Base-by-base conservation (phyloP, 1,284 basidiomycete species). In the Pseudozyma pruni region DNA sequence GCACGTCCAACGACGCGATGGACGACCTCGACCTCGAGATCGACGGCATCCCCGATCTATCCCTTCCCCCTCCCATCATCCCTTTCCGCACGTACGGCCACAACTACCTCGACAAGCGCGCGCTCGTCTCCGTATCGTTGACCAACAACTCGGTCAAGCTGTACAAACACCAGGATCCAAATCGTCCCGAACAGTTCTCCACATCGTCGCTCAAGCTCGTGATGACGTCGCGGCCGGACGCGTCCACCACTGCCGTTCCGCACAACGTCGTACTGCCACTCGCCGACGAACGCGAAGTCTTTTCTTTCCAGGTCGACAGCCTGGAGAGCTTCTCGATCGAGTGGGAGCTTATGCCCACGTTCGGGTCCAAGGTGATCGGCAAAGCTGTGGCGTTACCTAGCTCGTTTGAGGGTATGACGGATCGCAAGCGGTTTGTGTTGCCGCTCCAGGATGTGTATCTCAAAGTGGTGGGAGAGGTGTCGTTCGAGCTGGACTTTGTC, bases 321-420 rank as follows among this genome's bases (percentile, higher is more conserved):
- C 83, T 95, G 19, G 88, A 90, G 48, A 86, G 87, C 33, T 88
- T 98, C 60, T 89, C 89, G 1, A 85, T 99, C 73, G 93, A 98
- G 82, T 92, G 98, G 81, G 97, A 95, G 35, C 86, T 98, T 23
- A 97, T 95, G 85, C 96, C 96, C 8, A 97, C 93, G 63, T 98
- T 98, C 83, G 96, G 96, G n/a, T 94, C 93, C 29, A 95, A 94
- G 84, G 92, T 94, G 32, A 93, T 99, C 66, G 96, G 95, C 25
- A 89, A 94, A 68, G 94, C 93, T 16, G 89, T 94, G 40, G 91
- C 93, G 22, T 86, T 94, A 29, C 90, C 94, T 3, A 88, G 88
- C 2, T 86, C 91, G 45, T 90, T 91, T 73, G 87, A 88, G 14
- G 63, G 67, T 9, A 74, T 80, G 61, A 72, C 75, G 27, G 75